Base-by-base conservation (phyloP, 1,284 basidiomycete species). In the Sanghuangporus baumii region DNA sequence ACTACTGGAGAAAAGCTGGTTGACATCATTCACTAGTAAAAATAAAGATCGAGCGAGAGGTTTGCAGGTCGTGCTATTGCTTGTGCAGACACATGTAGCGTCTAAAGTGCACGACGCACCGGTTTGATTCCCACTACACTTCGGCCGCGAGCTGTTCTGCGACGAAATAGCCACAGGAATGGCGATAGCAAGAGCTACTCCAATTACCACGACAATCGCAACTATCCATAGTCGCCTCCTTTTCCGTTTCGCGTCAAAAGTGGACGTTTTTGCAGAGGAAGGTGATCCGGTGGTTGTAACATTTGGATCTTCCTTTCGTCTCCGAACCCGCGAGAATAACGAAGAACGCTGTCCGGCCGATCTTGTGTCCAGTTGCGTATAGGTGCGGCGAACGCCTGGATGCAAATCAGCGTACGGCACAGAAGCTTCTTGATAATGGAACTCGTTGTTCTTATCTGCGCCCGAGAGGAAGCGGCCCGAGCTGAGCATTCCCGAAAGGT, bases 71-170 rank as follows among this genome's bases (percentile, higher is more conserved):
- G 73, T 59, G n/a, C 66, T 62, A 9, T 72, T 71, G 0, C 81
- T 78, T 6, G 83, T 82, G 67, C 86, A 88, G 40, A 82, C 75
- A 69, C 86, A 88, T 0, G 83, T 82, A 3, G 85, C 78, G 73
- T 86, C 86, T 16, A 88, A 73, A 69, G 79, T 79, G 69, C 86
- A 88, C 14, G 74, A 67, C 16, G 72, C 73, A 26, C 86, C 86
- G 0, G 79, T 76, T 18, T 77, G 63, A 64, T 78, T 78, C 9
- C 69, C 74, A 6, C 73, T 55, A 67, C 84, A 86, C 36, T 59
- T 70, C 37, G 70, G 64, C 2, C 20, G n/a, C 7, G 12, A 8
- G 40, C 36, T 36, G 60, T 68, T 77, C 59, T 67, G 72, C 47
- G 75, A 62, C 14, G 74, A 72, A 37, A 81, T 72, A 14, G 78